Evolutionary conservation across 345 rosid species (phyloP).

Genomic region (Chamaenerion angustifolium): DNA sequence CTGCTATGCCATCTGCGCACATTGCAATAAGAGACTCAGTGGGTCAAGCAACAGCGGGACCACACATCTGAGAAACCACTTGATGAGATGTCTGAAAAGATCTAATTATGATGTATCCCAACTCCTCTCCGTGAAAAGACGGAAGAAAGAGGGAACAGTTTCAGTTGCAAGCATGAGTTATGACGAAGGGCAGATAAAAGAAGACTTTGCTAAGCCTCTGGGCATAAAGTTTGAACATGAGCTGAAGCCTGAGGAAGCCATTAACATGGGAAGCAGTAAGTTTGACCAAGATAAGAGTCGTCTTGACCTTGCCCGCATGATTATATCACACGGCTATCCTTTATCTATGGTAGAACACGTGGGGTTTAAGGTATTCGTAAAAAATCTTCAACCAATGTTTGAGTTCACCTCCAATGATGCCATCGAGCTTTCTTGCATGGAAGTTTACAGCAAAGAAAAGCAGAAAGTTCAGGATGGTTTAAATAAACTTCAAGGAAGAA

Average conservation of each 20-base stretch:
- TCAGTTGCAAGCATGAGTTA: conserved; percentile 36
- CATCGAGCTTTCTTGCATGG: conserved; percentile 57
- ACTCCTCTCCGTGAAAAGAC: conserved; percentile 59
- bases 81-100: conserved; percentile 80
- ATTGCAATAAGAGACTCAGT: conserved; percentile 82
- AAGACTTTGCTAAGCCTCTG: conserved; percentile 47
- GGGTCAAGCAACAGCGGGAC: conserved; percentile 98
- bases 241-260: conserved; percentile 52
- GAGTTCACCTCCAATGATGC: conserved; percentile 44
- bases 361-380: conserved; percentile 78
- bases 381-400: conserved; percentile 82
- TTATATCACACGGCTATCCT: conserved; percentile 72
- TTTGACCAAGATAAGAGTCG: conserved; percentile 70
- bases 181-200: conserved; percentile 61
- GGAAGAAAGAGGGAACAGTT: conserved; percentile 54
- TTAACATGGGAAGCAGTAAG: conserved; percentile 50
- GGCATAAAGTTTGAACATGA: conserved; percentile 55
- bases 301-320: conserved; percentile 86
- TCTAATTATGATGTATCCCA: conserved; percentile 79
- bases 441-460: conserved; percentile 68
- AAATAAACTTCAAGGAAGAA: conserved; percentile 50
- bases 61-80: conserved; percentile 84
- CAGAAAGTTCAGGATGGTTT: conserved; percentile 48
- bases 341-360: conserved; percentile 75
- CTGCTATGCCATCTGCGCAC: conserved; percentile 79